Conservation (phyloP, 768 basidiomycete species). For the Lactarius trivialis region DNA sequence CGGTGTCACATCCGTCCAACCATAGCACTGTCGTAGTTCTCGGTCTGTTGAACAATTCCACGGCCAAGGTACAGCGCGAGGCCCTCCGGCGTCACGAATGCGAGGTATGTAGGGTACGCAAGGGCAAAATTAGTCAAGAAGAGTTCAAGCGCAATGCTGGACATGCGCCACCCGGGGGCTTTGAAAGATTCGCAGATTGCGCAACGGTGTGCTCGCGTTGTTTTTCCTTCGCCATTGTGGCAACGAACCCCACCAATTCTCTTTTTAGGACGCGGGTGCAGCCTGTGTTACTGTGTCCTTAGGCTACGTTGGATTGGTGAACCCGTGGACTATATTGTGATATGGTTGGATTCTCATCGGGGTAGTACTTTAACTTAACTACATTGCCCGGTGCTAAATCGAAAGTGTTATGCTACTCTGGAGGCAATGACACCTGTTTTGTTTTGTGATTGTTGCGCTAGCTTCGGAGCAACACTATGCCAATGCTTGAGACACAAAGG, state of each 20-base stretch:
- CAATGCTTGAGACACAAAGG: no score
- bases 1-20: conserved; percentile 50
- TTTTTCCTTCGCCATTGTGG: background rate
- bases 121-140: conserved; percentile 11
- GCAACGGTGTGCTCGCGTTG: conserved; percentile 2
- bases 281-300: conserved; percentile 10
- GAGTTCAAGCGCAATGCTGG: conserved; percentile 13
- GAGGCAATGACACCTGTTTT: no score
- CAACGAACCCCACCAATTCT: background rate
- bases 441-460: no score
- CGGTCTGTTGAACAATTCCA: conserved; percentile 9
- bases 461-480: no score
- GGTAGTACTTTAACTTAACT: no score
- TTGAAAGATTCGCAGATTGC: conserved; percentile 12
- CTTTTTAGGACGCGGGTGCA: conserved; percentile 4
- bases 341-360: no score
- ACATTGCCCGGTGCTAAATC: no score
- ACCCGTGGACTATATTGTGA: background rate
- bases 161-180: background rate
- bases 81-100: conserved; percentile 11
- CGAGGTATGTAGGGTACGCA: conserved; percentile 6
- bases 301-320: background rate
- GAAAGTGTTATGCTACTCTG: no score
- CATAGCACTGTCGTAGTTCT: conserved; percentile 42
- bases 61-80: conserved; percentile 16